Conservation (phyloP, 805 yeast species). For the Kluyveromyces starmeri region DNA sequence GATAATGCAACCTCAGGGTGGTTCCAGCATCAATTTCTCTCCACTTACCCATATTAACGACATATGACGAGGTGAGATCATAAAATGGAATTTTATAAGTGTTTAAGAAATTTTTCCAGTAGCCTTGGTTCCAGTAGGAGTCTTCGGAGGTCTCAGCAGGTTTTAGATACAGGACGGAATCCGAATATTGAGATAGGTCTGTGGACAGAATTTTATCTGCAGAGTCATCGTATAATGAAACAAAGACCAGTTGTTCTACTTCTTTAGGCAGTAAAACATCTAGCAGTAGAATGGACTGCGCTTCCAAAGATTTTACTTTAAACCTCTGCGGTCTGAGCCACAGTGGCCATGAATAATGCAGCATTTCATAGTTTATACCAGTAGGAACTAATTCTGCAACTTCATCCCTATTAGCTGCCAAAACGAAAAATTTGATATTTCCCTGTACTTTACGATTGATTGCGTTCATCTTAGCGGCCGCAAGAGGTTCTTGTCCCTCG, state of each 20-base stretch:
- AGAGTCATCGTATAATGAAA: constrained; percentile 65
- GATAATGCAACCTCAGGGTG: constrained; percentile 73
- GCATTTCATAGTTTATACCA: constrained; percentile 23
- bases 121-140: constrained; percentile 89
- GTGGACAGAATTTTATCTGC: neutral
- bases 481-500: neutral
- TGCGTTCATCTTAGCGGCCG: constrained; percentile 1
- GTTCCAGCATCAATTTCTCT: constrained; percentile 71
- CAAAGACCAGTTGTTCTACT: constrained; percentile 67
- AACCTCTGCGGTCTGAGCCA: constrained; percentile 80
- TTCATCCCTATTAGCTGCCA: neutral
- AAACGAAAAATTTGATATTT: constrained; percentile 63
- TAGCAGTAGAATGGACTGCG: constrained; percentile 74
- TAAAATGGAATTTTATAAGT: constrained; percentile 47
- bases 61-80: constrained; percentile 78
- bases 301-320: constrained; percentile 76
- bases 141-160: constrained; percentile 72
- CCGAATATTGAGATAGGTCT: neutral
- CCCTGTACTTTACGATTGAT: neutral
- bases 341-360: constrained; percentile 87
- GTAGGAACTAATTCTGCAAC: neutral
- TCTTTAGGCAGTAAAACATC: constrained; percentile 82
- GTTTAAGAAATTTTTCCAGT: constrained; percentile 62
- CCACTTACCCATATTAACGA: constrained; percentile 64
- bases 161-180: constrained; percentile 73